Conservation (phyloP, 2,329 filamentous ascomycete genomes). For the Aspergillus versicolor region DNA sequence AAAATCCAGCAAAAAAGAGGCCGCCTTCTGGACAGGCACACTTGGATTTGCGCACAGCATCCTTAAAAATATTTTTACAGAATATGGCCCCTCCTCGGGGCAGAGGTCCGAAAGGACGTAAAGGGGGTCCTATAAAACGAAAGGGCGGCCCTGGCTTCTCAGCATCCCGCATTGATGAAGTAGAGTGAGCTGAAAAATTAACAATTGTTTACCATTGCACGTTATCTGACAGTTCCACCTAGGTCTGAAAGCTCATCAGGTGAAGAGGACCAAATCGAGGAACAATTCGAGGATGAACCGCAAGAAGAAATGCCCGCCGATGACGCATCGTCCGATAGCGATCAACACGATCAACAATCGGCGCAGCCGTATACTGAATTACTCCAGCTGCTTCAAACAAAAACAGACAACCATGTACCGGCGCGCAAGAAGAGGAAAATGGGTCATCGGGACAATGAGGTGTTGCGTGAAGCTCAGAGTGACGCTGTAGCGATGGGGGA, state of each 20-base stretch:
- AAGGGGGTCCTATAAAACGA: slow-evolving; percentile 25
- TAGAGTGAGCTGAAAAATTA: slow-evolving; percentile 31
- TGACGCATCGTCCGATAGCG: slow-evolving; percentile 41
- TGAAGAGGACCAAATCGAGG: slow-evolving; percentile 38
- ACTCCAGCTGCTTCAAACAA: slow-evolving; percentile 54
- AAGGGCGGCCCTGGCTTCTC: slow-evolving; percentile 31
- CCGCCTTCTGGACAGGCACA: neutral
- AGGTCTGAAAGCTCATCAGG: slow-evolving; percentile 32
- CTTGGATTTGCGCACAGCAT: neutral
- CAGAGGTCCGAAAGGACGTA: slow-evolving; percentile 30
- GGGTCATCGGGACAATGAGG: slow-evolving; percentile 32
- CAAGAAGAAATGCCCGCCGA: slow-evolving; percentile 41
- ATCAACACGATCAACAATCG: slow-evolving; percentile 42
- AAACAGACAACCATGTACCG: slow-evolving; percentile 43
- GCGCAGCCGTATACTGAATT: slow-evolving; percentile 56
- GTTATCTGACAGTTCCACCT: slow-evolving; percentile 6
- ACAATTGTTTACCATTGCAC: neutral
- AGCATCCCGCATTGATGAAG: slow-evolving; percentile 39
- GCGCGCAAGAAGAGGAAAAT: slow-evolving; percentile 56
- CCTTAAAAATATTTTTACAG: neutral
- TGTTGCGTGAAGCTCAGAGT: slow-evolving; percentile 24
- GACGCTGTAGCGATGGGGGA: slow-evolving; percentile 22
- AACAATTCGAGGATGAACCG: slow-evolving; percentile 40
- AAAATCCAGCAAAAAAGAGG: slow-evolving; percentile 9
- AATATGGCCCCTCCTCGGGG: slow-evolving; percentile 31